Base-by-base conservation (phyloP, 2,329 filamentous ascomycete genomes). In the Fusarium vanettenii region DNA sequence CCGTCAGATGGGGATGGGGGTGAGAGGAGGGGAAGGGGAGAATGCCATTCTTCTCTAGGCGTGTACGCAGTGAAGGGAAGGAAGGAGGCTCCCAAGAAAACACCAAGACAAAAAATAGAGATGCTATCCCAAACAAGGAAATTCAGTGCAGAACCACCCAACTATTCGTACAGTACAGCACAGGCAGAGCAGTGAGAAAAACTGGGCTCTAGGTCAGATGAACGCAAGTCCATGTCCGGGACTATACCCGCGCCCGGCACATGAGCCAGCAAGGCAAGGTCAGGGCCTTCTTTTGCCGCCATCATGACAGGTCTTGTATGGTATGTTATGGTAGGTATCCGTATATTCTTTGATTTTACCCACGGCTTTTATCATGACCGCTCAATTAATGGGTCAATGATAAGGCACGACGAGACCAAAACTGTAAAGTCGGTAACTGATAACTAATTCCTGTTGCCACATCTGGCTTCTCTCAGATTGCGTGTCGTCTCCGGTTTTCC, bases 221-320 rank as follows among this genome's bases (percentile, higher is more conserved):
- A 75, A 67, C 72, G 55, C 45, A 73, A 56, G 41, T 65, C 50
- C 72, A 75, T 71, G 70, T 64, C 72, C 52, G 61, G 60, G 50
- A 48, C 63, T 62, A 72, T 72, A 64, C 29, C 65, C 66, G 60
- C 52, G 48, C 43, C 70, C 35, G n/a, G 25, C 48, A 66, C 56
- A 66, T 43, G 60, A 35, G 50, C 65, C 64, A 60, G 45, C 31
- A 27, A 66, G 14, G 22, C 37, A 37, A n/a, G 59, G 59, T 39
- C 60, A 35, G 43, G 43, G n/a, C 27, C 22, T 25, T 22, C 33
- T 45, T 39, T 63, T 63, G 31, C 31, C 35, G 39, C 25, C 22
- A 50, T 29, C 45, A 50, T 48, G 43, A 22, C 43, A 48, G 43
- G 43, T 50, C 45, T 27, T 18, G 25, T 52, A 61, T 48, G 43